Conservation (phyloP, 257 asterid genomes). For the Solanum phureja region DNA sequence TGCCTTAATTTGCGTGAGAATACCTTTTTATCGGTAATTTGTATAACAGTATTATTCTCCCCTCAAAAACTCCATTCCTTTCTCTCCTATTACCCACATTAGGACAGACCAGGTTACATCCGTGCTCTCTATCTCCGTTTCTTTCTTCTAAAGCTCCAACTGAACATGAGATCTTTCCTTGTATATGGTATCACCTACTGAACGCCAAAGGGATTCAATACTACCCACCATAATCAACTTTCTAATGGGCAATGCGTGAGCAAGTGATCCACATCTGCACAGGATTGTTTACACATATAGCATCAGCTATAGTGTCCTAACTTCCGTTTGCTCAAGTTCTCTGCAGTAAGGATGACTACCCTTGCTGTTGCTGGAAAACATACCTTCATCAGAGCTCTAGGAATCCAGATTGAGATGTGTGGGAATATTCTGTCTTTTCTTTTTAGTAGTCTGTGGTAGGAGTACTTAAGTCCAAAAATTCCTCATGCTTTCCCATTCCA, state of each 20-base stretch:
- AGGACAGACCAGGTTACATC: not conserved
- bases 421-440: not conserved
- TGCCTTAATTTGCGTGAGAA: not conserved
- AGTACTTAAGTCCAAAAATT: not conserved
- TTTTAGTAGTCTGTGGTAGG: not conserved
- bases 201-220: not conserved
- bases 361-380: not conserved
- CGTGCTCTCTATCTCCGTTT: not conserved
- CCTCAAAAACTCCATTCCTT: not conserved
- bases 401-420: not conserved
- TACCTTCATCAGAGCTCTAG: not conserved
- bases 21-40: not conserved
- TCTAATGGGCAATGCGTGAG: not conserved
- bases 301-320: not conserved
- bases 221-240: not conserved
- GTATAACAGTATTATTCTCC: not conserved
- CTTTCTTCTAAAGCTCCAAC: not conserved
- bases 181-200: not conserved
- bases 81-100: not conserved
- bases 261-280: not conserved
- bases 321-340: not conserved
- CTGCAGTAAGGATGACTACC: not conserved
- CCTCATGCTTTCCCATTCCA: not conserved
- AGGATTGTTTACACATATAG: not conserved
- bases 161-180: not conserved